Evolutionary conservation across 306 rosid genomes (phyloP).

Genomic region (Corylus americana): DNA sequence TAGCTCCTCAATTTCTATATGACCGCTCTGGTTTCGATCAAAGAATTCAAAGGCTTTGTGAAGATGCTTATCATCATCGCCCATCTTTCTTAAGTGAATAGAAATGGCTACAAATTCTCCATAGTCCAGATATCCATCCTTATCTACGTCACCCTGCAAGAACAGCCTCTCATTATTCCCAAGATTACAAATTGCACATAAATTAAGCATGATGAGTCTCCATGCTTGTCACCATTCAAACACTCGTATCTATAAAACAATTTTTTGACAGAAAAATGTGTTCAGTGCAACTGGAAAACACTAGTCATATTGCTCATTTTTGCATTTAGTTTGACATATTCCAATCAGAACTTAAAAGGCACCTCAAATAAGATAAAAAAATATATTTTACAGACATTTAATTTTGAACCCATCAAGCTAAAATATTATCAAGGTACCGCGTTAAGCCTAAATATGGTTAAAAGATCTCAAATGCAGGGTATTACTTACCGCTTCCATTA

Average conservation of each 20-base stretch:
- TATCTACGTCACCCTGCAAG: conserved; percentile 88
- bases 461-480: conserved; percentile 22
- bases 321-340: conserved; percentile 14
- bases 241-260: neutral
- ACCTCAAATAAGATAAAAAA: neutral
- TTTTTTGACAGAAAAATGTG: neutral
- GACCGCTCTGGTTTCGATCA: conserved; percentile 61
- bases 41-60: conserved; percentile 86
- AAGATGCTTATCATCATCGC: conserved; percentile 76
- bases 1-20: conserved; percentile 88
- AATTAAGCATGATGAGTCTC: neutral
- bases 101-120: conserved; percentile 91
- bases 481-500: conserved; percentile 94
- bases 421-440: neutral
- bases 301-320: conserved; percentile 5
- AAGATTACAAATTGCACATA: conserved; percentile 13
- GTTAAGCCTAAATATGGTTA: neutral
- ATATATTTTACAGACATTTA: neutral
- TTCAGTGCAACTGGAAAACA: conserved; percentile 7
- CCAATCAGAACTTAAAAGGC: neutral
- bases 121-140: conserved; percentile 79
- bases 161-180: conserved; percentile 32
- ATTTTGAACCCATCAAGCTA: neutral
- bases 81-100: conserved; percentile 81
- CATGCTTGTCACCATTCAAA: neutral